These are phyloP conservation scores for Jatropha multifida DNA, from an alignment of 441 rosid genomes.

Conservation along the genomic window DNA sequence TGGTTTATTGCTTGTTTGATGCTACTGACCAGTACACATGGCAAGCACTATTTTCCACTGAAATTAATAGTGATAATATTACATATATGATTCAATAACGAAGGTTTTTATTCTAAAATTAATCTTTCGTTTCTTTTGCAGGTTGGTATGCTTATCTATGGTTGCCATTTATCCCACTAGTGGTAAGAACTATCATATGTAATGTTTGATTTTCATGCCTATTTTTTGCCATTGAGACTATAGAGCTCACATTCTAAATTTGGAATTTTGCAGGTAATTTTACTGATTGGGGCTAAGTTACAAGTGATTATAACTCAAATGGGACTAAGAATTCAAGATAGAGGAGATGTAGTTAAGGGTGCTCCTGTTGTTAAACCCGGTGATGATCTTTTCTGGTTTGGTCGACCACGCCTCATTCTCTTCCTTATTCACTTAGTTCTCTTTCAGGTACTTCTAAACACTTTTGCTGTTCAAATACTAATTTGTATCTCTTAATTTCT, in stretches of 20 bases:
- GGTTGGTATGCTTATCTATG: slow-evolving; percentile 73
- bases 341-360: slow-evolving; percentile 90
- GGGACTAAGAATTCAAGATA: slow-evolving; percentile 78
- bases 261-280: slow-evolving; percentile 46
- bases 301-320: slow-evolving; percentile 82
- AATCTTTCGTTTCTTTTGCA: slow-evolving; percentile 27
- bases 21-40: slow-evolving; percentile 73
- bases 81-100: not conserved
- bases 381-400: slow-evolving; percentile 95
- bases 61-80: not conserved
- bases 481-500: not conserved
- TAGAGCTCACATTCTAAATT: not conserved
- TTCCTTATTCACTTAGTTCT: slow-evolving; percentile 79
- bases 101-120: not conserved
- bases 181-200: slow-evolving; percentile 50
- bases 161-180: slow-evolving; percentile 81
- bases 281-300: slow-evolving; percentile 77
- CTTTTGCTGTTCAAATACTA: not conserved
- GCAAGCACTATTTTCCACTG: slow-evolving; percentile 33
- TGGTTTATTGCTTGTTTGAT: slow-evolving; percentile 74
- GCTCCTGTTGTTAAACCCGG: slow-evolving; percentile 88
- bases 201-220: not conserved
- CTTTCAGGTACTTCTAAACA: slow-evolving; percentile 59
- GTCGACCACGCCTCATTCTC: slow-evolving; percentile 79
- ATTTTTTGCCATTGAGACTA: not conserved